Base-by-base conservation (phyloP, 176 grass and related monocot genomes). In the Urochloa ruziziensis region DNA sequence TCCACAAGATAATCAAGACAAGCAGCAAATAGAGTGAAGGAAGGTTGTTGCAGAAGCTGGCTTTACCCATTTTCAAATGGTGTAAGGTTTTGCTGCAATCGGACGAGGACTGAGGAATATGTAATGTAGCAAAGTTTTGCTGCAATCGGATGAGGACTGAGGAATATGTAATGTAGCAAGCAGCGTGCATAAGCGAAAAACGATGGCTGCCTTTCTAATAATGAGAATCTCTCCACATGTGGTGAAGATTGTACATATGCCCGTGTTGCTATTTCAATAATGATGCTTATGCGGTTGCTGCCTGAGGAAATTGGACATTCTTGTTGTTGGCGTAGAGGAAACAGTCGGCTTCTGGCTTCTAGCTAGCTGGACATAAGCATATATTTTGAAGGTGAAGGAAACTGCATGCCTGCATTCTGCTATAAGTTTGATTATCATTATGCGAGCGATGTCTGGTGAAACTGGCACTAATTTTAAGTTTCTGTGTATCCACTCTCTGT, bases 1-100 rank as follows among this genome's bases (percentile, higher is more conserved):
- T 98, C 18, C 82, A 87, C 25, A 94, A 96, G 84, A 73, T 94
- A 87, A 92, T 98, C 77, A 94, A 91, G 44, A 92, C 89, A 73
- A 48, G 36, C 79, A 83, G 59, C 84, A 78, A 86, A 73, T 90
- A 73, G 82, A 73, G 24, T 27, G 59, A 72, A 70, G 44, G 53
- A 48, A 8, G 42, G 7, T 37, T 70, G 18, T 54, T 54, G 51
- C 72, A 70, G 46, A 65, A 12, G 44, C 78, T 54, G 18, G 46
- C 64, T 73, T 42, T 36, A 23, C 17, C 1, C 53, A 42, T 67
- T 67, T 70, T 54, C 75, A 56, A 33, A 33, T 71, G 37, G 28
- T 80, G 43, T 13, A 80, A 60, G 61, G 82, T 37, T 73, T 12
- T 29, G 17, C 21, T 19, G 19, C 61, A n/a, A 59, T 43, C 30